Conservation (phyloP, 1,139 yeast genomes). For the Blastobotrys malaysiensis region DNA sequence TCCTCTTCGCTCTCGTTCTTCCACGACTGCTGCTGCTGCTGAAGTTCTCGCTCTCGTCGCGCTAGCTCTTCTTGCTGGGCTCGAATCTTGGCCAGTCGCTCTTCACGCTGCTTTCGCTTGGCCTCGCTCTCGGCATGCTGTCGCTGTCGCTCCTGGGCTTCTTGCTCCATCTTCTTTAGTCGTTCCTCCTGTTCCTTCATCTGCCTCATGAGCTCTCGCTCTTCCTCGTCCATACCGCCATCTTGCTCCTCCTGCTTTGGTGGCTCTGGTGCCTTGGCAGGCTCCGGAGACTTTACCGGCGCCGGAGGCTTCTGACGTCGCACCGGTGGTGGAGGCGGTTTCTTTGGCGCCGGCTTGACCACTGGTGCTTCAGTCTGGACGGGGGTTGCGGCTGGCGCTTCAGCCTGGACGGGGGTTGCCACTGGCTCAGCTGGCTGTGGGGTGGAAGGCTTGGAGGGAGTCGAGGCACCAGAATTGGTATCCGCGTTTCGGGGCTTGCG, state of each 20-base stretch:
- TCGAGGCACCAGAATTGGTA: conserved; percentile 5
- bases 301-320: conserved; percentile 14
- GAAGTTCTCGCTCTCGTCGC: conserved; percentile 11
- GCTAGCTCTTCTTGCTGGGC: conserved; percentile 13
- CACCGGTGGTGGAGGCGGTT: conserved; percentile 8
- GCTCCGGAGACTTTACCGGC: conserved; percentile 4
- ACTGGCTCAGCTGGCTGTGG: conserved; percentile 6
- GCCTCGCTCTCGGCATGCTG: conserved; percentile 16
- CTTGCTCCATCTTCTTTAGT: conserved; percentile 25
- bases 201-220: conserved; percentile 42
- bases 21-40: conserved; percentile 3
- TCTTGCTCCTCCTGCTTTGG: conserved; percentile 10
- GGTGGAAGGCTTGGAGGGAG: conserved; percentile 5
- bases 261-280: conserved; percentile 9
- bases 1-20: conserved; percentile 5
- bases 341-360: conserved; percentile 13
- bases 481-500: conserved; percentile 31
- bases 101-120: conserved; percentile 23
- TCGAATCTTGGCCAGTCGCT: conserved; percentile 6
- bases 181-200: conserved; percentile 37
- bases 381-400: conserved; percentile 4
- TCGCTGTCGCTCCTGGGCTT: conserved; percentile 17
- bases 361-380: conserved; percentile 1
- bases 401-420: conserved; percentile 1
- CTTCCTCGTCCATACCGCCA: conserved; percentile 41